These are phyloP conservation scores for Lactarius pseudohatsudake DNA, from an alignment of 768 basidiomycete genomes.

Conservation along the genomic window DNA sequence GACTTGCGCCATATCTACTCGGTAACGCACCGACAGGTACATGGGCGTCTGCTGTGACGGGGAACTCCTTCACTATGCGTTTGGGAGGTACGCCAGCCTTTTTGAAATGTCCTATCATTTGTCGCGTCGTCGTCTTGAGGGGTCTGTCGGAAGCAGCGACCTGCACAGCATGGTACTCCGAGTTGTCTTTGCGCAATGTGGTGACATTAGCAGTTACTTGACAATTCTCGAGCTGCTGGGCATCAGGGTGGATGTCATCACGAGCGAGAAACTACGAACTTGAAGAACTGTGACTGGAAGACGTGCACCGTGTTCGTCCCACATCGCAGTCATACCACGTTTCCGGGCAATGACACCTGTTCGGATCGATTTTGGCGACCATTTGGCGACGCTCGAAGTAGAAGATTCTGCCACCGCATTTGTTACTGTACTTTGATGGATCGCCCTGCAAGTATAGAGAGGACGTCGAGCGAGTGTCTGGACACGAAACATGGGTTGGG, in stretches of 20 bases:
- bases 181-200: constrained; percentile 60
- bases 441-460: constrained; percentile 38
- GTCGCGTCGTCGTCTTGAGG: constrained; percentile 66
- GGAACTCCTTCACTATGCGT: constrained; percentile 82
- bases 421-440: constrained; percentile 46
- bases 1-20: not conserved
- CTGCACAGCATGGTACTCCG: constrained; percentile 89
- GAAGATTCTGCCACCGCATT: constrained; percentile 37
- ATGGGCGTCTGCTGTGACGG: constrained; percentile 85
- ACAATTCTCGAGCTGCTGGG: constrained; percentile 73
- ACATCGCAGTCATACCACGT: constrained; percentile 92
- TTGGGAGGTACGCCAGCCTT: constrained; percentile 84
- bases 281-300: constrained; percentile 94
- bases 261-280: constrained; percentile 44
- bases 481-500: constrained; percentile 40
- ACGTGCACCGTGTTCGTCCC: constrained; percentile 86
- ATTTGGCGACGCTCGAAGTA: constrained; percentile 47
- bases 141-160: constrained; percentile 81
- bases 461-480: constrained; percentile 47
- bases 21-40: constrained; percentile 74
- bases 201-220: constrained; percentile 82
- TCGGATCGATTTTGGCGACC: constrained; percentile 82
- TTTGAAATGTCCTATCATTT: constrained; percentile 88
- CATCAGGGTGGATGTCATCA: not conserved
- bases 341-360: constrained; percentile 94